phyloP scores from a whole-genome alignment of 345 rosid genomes.

The Citrus australasica region DNA sequence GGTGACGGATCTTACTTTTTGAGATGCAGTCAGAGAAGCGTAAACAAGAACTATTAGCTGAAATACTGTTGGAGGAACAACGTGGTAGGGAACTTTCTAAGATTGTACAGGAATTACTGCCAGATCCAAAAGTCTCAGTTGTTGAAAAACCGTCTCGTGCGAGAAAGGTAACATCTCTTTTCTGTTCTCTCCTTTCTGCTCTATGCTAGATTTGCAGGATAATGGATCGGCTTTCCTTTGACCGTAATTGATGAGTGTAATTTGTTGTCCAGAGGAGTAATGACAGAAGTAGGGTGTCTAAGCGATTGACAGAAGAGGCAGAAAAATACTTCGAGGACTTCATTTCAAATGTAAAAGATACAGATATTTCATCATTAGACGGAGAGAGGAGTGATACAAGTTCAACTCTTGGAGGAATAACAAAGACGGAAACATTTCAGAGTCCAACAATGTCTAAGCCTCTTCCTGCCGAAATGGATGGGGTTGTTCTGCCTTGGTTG shows the following conservation, averaged over 20 bases:
- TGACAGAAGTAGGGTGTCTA: constrained; percentile 72
- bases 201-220: neutral
- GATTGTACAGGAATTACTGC: constrained; percentile 55
- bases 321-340: constrained; percentile 86
- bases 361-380: constrained; percentile 89
- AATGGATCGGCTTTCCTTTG: constrained; percentile 1
- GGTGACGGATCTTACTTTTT: constrained; percentile 14
- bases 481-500: constrained; percentile 88
- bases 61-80: constrained; percentile 67
- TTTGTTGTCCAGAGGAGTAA: constrained; percentile 53
- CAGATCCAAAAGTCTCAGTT: constrained; percentile 40
- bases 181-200: neutral
- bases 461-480: constrained; percentile 72
- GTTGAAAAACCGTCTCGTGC: constrained; percentile 39
- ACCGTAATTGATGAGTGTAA: neutral
- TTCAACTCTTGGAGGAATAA: constrained; percentile 57
- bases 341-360: constrained; percentile 85
- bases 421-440: constrained; percentile 39
- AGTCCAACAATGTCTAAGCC: constrained; percentile 35
- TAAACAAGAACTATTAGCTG: constrained; percentile 62
- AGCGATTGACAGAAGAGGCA: constrained; percentile 78
- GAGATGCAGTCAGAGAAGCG: constrained; percentile 71
- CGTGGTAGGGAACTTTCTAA: constrained; percentile 58
- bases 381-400: constrained; percentile 93
- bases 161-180: constrained; percentile 46